These are phyloP conservation scores for Thermothielavioides terrestris DNA, from an alignment of 495 filamentous ascomycete genomes.

Conservation along the genomic window DNA sequence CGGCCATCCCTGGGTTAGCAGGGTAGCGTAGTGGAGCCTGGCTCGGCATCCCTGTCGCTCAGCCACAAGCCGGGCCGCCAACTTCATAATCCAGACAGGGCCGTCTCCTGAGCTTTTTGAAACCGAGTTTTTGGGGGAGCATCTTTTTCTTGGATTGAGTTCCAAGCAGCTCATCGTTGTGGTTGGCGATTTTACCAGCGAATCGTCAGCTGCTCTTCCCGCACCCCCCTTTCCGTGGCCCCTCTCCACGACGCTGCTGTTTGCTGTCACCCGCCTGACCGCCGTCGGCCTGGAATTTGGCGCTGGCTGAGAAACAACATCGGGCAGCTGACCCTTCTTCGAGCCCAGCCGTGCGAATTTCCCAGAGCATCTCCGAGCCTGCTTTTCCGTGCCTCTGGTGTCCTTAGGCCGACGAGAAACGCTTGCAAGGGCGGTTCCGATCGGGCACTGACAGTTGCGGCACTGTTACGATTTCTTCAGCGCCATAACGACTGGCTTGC, in stretches of 20 bases:
- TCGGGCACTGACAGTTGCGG: neutral
- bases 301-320: neutral
- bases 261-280: neutral
- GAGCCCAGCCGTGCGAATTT: neutral
- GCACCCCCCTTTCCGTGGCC: neutral
- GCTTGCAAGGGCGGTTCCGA: neutral
- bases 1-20: conserved; percentile 16
- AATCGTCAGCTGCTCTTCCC: neutral
- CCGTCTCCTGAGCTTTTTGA: conserved; percentile 21
- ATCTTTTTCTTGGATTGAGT: conserved; percentile 11
- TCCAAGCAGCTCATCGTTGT: conserved; percentile 8
- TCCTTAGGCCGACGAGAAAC: neutral
- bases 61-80: conserved; percentile 18
- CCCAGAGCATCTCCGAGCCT: no score
- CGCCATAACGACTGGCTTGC: neutral
- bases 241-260: neutral
- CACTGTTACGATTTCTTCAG: neutral
- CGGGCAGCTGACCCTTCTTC: conserved; percentile 11
- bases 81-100: conserved; percentile 16
- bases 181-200: neutral
- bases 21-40: conserved; percentile 7
- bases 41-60: conserved; percentile 16
- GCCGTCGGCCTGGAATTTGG: conserved; percentile 11
- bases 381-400: neutral
- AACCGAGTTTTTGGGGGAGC: conserved; percentile 16